These are phyloP conservation scores for Sugiyamaella smithiae DNA, from an alignment of 805 yeast species.

Conservation along the genomic window DNA sequence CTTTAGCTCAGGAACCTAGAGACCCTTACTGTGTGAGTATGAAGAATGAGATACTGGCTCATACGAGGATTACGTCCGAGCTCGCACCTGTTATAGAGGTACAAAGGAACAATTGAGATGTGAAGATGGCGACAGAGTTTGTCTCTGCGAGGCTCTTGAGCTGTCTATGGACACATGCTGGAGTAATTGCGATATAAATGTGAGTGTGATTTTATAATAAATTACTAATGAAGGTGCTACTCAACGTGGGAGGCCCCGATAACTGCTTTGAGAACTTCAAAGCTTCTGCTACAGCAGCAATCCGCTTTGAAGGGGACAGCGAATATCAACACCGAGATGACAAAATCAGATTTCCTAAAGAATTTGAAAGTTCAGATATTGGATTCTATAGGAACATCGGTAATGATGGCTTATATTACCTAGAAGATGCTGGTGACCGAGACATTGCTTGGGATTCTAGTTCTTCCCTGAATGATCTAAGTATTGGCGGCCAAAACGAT, in stretches of 20 bases:
- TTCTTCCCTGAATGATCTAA: no score
- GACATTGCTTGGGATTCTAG: no score
- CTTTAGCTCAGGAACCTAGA: no score
- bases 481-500: no score
- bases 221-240: not conserved
- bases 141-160: not conserved
- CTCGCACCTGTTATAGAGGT: not conserved
- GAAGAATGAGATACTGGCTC: no score
- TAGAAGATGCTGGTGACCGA: conserved; percentile 8
- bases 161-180: not conserved
- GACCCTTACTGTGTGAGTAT: no score
- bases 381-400: not conserved
- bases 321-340: conserved; percentile 23
- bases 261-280: not conserved
- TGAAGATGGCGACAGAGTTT: not conserved
- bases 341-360: not conserved
- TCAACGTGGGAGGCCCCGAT: not conserved
- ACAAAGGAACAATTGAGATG: not conserved
- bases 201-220: not conserved
- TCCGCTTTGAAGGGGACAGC: conserved; percentile 22
- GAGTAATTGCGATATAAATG: not conserved
- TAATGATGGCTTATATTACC: not conserved
- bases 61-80: not conserved
- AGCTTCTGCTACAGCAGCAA: conserved; percentile 9
- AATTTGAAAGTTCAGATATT: not conserved